Evolutionary conservation across 345 rosid genomes (phyloP), one percentile per base, ranked within the genome.

Genomic region (Linum tenue): DNA sequence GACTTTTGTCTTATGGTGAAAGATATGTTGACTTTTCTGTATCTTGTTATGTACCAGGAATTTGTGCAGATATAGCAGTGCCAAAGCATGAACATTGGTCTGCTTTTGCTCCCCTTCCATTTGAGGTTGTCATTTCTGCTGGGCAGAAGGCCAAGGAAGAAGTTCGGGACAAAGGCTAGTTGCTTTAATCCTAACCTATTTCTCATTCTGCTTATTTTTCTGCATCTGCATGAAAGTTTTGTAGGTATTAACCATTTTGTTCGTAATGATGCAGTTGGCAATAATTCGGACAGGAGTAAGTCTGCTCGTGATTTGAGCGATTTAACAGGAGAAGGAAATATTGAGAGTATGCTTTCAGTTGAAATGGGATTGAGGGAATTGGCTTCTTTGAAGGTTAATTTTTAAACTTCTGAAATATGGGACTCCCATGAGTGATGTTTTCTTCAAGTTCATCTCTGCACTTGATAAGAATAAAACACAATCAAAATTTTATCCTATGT

Each of bases 321-420:
- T 70, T 74, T 95, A 66, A 83, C 89, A 0, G 97, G 97, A 80
- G 99, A 95, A 81, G 97, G 97, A 74, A 95, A 91, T 81, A 91
- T 95, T 41, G 99, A 95, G 83, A 89, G 87, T 72, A 89, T 91
- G 91, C 98, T 91, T 72, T 87, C 97, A 58, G 96, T 95, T 73
- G 97, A 89, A 81, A 95, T 95, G 98, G 98, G 92, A 71, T 76
- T 95, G 78, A 79, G 89, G 76, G 98, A 95, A 75, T 73, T 91
- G 77, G 87, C 96, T 12, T 86, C 94, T 67, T 77, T 95, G 58
- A 95, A 95, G 96, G 99, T 95, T 70, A 72, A 51, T 65, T 51
- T 5, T 48, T 66, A 6, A n/a, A 7, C 7, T 58, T 59, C 56
- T 50, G 1, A 48, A 48, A 3, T 48, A 48, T 15, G 14, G 11